These are phyloP conservation scores for Russula sp. DNA, from an alignment of 768 basidiomycete genomes.

Conservation along the genomic window DNA sequence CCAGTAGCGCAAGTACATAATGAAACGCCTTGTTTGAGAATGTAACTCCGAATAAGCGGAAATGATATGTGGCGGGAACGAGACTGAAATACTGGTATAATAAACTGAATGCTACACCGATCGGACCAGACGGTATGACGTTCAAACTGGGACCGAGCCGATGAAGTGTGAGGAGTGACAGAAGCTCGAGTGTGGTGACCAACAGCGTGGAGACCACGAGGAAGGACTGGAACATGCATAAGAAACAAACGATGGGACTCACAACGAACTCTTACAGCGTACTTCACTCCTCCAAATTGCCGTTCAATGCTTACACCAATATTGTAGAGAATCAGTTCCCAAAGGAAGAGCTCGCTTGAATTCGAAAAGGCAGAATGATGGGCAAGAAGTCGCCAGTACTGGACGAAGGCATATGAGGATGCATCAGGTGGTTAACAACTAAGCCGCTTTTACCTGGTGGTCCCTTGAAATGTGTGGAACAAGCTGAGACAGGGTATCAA, in stretches of 20 bases:
- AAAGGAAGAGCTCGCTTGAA: conserved; percentile 80
- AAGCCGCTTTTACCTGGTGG: conserved; percentile 59
- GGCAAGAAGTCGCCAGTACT: conserved; percentile 82
- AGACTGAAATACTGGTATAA: conserved; percentile 79
- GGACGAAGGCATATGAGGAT: conserved; percentile 13
- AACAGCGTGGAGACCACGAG: conserved; percentile 59
- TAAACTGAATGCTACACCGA: conserved; percentile 70
- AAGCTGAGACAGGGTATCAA: conserved; percentile 40
- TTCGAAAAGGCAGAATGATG: conserved; percentile 77
- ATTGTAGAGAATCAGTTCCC: conserved; percentile 67
- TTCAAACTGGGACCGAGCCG: conserved; percentile 53
- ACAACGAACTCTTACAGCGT: conserved; percentile 50
- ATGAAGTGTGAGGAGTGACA: conserved; percentile 58
- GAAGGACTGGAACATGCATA: conserved; percentile 56
- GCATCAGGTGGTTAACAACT: neutral
- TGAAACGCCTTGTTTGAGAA: conserved; percentile 71
- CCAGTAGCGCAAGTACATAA: conserved; percentile 70
- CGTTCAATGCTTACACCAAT: conserved; percentile 70
- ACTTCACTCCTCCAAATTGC: conserved; percentile 83
- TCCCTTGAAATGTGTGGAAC: conserved; percentile 86
- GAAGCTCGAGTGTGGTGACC: conserved; percentile 62
- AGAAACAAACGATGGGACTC: conserved; percentile 7
- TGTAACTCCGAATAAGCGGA: conserved; percentile 66
- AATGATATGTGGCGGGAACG: conserved; percentile 70
- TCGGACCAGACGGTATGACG: conserved; percentile 68